Evolutionary conservation across 495 filamentous ascomycete species (phyloP), one percentile per base, ranked within the genome.

Genomic region (Tuber aestivum): DNA sequence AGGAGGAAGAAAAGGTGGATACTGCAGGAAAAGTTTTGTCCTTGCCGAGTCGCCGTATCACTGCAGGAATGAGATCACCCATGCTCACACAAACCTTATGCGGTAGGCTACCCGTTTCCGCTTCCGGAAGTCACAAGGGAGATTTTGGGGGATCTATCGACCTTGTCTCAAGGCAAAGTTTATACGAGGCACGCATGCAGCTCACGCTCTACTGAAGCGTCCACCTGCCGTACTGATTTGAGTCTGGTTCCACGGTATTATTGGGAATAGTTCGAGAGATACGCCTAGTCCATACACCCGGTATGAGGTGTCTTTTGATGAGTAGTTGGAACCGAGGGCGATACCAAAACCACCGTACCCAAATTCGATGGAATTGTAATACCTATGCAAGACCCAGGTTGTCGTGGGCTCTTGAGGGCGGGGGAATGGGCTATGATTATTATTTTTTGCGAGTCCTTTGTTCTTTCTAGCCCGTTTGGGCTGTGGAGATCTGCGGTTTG

Each of bases 1-100:
- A n/a, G 6, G 18, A 20, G 50, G 10, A 50, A n/a, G 45, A 21
- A 45, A 21, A 8, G 45, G 50, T 12, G 20, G 48, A 56, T 27
- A 56, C 23, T 56, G 48, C 2, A 32, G 56, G 12, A 65, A 56
- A 56, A 3, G n/a, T n/a, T 10, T 65, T 65, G 56, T 3, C 56
- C 56, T 18, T 32, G 12, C 56, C 27, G 27, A 61, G 50, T 27
- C 27, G 27, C 27, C 27, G 56, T 65, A 65, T 32, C 1, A 18
- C 56, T 65, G 27, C 56, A 65, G 56, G 32, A 65, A 65, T 65
- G 56, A 35, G 32, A 65, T 65, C 56, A 65, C 56, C 20, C 56
- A 35, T 18, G n/a, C 56, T 65, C 27, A 35, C 56, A 32, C 56
- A 35, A 65, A 65, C 56, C 12, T 35, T 65, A 35, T 5, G 12